phyloP scores from a whole-genome alignment of 108 stramenopile genomes.

The Nitzschia sp. region DNA sequence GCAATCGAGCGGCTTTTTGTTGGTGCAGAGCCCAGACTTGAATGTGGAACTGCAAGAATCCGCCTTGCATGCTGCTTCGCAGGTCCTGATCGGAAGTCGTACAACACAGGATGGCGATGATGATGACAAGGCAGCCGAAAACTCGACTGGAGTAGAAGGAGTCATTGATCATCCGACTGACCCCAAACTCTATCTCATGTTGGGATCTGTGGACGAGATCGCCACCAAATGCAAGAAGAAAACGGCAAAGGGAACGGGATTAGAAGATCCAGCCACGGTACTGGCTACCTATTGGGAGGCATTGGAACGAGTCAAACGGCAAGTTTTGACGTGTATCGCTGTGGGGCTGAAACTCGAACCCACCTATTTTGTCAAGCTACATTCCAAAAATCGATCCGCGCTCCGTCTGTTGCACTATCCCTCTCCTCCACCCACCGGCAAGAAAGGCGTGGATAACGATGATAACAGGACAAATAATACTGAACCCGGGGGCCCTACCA shows the following conservation, averaged over 20 bases:
- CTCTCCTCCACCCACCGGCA: slow-evolving; percentile 4
- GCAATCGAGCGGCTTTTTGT: slow-evolving; percentile 58
- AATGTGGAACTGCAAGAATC: slow-evolving; percentile 40
- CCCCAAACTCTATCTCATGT: slow-evolving; percentile 68
- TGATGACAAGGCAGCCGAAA: not conserved
- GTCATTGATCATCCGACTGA: slow-evolving; percentile 63
- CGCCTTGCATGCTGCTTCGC: slow-evolving; percentile 46
- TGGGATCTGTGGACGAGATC: slow-evolving; percentile 26
- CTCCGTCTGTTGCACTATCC: slow-evolving; percentile 57
- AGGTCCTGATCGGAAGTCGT: slow-evolving; percentile 32
- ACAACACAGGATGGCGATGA: too few relatives aligned
- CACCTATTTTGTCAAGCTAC: slow-evolving; percentile 46
- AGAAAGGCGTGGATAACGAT: not conserved
- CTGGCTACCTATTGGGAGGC: slow-evolving; percentile 52
- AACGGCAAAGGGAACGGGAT: not conserved
- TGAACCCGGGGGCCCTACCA: not conserved
- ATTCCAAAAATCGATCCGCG: slow-evolving; percentile 50
- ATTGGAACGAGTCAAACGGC: slow-evolving; percentile 38
- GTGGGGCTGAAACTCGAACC: slow-evolving; percentile 49
- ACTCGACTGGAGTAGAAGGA: not conserved
- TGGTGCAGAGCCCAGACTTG: slow-evolving; percentile 43
- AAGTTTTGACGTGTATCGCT: slow-evolving; percentile 49
- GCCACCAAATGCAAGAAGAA: not conserved
- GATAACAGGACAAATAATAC: not conserved
- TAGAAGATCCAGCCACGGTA: slow-evolving; percentile 1